These are phyloP conservation scores for Botrytis paeoniae DNA, from an alignment of 2,329 filamentous ascomycete species.

Conservation along the genomic window DNA sequence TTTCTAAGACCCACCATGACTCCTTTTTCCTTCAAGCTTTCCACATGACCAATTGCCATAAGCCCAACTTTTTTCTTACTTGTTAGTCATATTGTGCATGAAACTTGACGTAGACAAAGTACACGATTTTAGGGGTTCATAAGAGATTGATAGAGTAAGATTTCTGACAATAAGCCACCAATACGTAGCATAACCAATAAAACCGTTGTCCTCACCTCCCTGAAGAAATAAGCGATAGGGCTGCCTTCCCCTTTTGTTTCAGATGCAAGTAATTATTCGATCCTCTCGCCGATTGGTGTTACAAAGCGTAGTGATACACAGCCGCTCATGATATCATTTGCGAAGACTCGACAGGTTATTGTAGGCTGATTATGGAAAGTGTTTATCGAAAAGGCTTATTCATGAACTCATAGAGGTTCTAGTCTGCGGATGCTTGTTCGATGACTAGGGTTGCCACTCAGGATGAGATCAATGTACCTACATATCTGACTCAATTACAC, in stretches of 20 bases:
- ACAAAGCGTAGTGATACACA: neutral
- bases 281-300: neutral
- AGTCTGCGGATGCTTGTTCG: neutral
- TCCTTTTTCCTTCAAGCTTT: neutral
- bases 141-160: neutral
- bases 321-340: too few species aligned
- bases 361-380: neutral
- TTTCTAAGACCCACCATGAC: too few species aligned
- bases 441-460: neutral
- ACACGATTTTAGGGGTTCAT: neutral
- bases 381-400: neutral
- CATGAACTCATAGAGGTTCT: neutral
- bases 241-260: conserved; percentile 5
- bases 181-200: neutral
- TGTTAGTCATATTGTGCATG: neutral
- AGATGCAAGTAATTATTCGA: neutral
- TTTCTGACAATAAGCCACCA: neutral
- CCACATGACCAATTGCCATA: too few species aligned
- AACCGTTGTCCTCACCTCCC: neutral
- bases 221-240: conserved; percentile 10
- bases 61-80: neutral
- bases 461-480: neutral
- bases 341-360: neutral
- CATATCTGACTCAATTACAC: neutral
- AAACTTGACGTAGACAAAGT: neutral